A percentile compares a stretch with the other conserved stretches of the same genome.
phyloP scores from a whole-genome alignment of 139 green algal species.

The Tetraselmis chui region DNA sequence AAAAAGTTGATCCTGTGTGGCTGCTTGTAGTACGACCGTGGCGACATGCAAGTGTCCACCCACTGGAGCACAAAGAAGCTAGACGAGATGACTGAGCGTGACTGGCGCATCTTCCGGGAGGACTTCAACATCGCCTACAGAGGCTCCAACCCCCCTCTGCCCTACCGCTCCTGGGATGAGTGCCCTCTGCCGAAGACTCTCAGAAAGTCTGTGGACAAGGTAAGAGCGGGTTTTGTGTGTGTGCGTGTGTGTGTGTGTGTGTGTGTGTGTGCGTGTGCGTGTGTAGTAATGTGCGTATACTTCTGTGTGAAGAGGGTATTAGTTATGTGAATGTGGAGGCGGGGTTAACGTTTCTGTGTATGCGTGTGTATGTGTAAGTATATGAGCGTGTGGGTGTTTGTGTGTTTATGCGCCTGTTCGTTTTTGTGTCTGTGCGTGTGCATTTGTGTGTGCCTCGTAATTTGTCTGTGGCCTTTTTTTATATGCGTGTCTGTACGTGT shows the following conservation, averaged over 20 bases:
- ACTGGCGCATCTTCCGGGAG: constrained; percentile 99
- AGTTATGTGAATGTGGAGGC: neutral
- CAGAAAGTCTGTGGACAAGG: constrained; percentile 21
- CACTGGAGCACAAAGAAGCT: constrained; percentile 92
- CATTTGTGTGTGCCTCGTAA: no score
- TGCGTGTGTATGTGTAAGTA: no score
- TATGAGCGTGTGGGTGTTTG: no score
- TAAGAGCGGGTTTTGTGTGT: no score
- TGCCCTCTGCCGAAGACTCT: constrained; percentile 53
- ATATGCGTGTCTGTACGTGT: no score
- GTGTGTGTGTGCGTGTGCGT: neutral
- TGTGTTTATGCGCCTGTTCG: no score
- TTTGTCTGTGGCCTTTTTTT: neutral
- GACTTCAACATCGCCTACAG: constrained; percentile 97
- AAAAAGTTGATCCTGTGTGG: no score
- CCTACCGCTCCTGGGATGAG: constrained; percentile 80
- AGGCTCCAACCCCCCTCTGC: constrained; percentile 38
- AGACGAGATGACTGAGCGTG: constrained; percentile 86
- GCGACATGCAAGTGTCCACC: constrained; percentile 5
- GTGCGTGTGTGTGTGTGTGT: no score
- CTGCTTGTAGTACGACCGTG: neutral
- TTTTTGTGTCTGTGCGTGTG: no score
- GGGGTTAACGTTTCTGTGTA: no score
- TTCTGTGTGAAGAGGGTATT: neutral
- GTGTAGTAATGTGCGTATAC: neutral